A percentile compares a stretch with the other conserved stretches of the same genome.
Conservation (phyloP, 1,139 yeast species). For the Spathaspora sp. region DNA sequence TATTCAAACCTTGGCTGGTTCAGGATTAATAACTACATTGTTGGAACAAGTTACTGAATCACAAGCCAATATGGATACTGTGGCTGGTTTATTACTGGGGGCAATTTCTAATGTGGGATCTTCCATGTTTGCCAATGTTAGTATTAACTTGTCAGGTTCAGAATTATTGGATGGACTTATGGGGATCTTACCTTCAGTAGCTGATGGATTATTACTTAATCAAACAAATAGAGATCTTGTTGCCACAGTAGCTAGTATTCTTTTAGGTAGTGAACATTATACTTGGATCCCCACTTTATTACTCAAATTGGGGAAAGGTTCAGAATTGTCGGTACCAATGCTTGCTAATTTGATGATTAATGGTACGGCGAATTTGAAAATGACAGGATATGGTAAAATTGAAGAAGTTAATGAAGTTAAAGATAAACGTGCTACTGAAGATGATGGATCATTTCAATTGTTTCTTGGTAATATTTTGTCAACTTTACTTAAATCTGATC, state of each 20-base stretch:
- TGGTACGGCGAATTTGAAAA: slow-evolving; percentile 12
- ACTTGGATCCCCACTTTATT: slow-evolving; percentile 31
- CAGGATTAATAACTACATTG: slow-evolving; percentile 30
- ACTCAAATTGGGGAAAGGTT: slow-evolving; percentile 33
- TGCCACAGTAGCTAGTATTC: slow-evolving; percentile 25
- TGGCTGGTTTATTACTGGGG: slow-evolving; percentile 17
- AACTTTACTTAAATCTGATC: slow-evolving; percentile 25
- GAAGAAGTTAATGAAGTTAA: slow-evolving; percentile 1
- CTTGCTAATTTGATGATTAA: slow-evolving; percentile 27
- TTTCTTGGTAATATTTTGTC: slow-evolving; percentile 35
- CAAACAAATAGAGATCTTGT: slow-evolving; percentile 28
- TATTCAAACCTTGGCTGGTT: slow-evolving; percentile 23
- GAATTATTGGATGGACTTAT: slow-evolving; percentile 19
- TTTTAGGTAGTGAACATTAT: slow-evolving; percentile 21
- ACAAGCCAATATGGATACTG: slow-evolving; percentile 19
- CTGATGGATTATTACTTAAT: slow-evolving; percentile 26
- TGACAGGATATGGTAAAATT: background rate
- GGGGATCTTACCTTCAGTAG: slow-evolving; percentile 23
- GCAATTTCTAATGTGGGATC: background rate
- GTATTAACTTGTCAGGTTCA: slow-evolving; percentile 23
- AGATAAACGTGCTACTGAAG: slow-evolving; percentile 1
- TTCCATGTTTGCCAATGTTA: slow-evolving; percentile 18
- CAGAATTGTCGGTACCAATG: slow-evolving; percentile 26
- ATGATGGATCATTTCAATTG: slow-evolving; percentile 32
- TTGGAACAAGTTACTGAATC: slow-evolving; percentile 29